Evolutionary conservation across 306 rosid species (phyloP), one percentile per base, ranked within the genome.

Genomic region (Rosa lucieae): DNA sequence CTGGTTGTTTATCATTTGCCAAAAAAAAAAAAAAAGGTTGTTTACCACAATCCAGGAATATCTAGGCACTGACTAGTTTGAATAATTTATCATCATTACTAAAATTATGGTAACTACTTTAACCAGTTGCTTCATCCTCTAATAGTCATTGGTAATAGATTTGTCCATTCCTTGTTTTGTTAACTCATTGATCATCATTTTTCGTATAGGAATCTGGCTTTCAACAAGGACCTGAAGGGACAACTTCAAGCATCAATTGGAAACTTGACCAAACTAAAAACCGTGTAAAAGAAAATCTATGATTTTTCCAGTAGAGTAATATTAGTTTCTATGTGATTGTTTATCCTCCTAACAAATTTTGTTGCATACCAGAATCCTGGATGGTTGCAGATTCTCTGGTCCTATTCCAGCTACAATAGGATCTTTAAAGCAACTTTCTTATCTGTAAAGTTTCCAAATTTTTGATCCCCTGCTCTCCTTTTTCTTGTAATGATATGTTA

Each of bases 331-430:
- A 13, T 65, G 48, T 8, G 35, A 32, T 32, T 32, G 35, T 18
- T 39, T 1, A 51, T 44, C 46, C 13, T 23, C 10, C 46, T 49
- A 69, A 74, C 58, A 51, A 0, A 15, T 51, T 51, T 49, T 32
- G 20, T 18, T 68, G 18, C 35, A 13, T 80, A 47, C 53, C 83
- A 93, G 94, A 84, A 63, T 67, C 53, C 89, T 93, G 66, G 87
- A 86, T 79, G 84, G 66, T 26, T 93, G 98, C 59, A 72, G 90
- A 47, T 91, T 93, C 91, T 70, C 8, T 42, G 98, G 93, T 55
- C 76, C 69, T 61, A 89, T 93, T 78, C 98, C 97, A 17, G 86
- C 74, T 61, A 23, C 82, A 47, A 78, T 93, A 58, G 98, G 98
- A 79, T 84, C 83, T 63, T 84, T 93, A 55, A 26, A 77, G 67